phyloP scores from a whole-genome alignment of 495 filamentous ascomycete species.

The Neurospora discreta region DNA sequence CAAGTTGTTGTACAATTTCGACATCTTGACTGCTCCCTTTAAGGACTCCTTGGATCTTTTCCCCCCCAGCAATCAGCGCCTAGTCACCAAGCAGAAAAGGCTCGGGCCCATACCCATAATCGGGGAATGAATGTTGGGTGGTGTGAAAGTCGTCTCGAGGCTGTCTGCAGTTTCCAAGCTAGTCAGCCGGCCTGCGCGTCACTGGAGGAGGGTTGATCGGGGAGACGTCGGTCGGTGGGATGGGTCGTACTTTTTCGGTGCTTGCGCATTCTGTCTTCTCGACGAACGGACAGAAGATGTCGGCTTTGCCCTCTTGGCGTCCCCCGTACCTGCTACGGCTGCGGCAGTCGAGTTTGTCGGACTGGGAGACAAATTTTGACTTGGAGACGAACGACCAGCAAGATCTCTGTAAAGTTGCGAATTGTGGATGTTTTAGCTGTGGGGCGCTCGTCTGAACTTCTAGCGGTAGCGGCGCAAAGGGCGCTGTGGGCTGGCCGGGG shows the following conservation, averaged over 20 bases:
- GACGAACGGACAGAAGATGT: not conserved
- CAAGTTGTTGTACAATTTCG: not conserved
- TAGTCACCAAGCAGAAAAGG: conserved; percentile 3
- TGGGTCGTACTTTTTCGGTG: conserved; percentile 5
- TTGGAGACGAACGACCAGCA: not conserved
- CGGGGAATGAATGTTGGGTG: conserved; percentile 16
- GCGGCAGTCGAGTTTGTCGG: not conserved
- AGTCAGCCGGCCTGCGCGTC: not conserved
- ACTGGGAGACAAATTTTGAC: not conserved
- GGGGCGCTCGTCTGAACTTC: not conserved
- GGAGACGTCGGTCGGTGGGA: not conserved
- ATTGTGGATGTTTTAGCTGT: conserved; percentile 1
- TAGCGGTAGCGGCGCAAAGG: not conserved
- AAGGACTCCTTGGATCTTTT: conserved; percentile 8
- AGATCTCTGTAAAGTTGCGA: not conserved
- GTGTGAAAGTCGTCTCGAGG: conserved; percentile 11
- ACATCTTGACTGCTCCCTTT: conserved; percentile 13
- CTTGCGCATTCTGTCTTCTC: conserved; percentile 12
- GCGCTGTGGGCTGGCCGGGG: not conserved
- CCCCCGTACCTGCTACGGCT: not conserved
- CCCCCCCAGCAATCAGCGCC: not conserved
- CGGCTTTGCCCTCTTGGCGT: not conserved
- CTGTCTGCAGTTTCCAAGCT: conserved; percentile 1
- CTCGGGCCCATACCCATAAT: conserved; percentile 19
- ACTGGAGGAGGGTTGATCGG: not conserved